phyloP scores from a whole-genome alignment of 1,284 basidiomycete species.

The Thecaphora frezii region DNA sequence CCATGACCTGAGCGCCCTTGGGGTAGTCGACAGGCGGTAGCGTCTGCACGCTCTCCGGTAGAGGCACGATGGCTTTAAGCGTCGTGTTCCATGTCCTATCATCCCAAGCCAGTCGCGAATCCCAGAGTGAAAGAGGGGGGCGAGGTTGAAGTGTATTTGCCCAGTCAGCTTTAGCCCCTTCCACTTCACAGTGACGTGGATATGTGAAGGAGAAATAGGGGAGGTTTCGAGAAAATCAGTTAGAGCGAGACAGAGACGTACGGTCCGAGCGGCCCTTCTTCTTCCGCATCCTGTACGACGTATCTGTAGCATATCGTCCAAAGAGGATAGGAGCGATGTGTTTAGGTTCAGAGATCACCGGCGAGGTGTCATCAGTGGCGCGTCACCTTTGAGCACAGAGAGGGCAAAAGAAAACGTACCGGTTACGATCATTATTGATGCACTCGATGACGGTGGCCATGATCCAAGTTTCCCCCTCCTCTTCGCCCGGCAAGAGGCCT shows the following conservation, averaged over 20 bases:
- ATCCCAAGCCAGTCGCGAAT: too few species aligned
- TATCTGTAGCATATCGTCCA: too few species aligned
- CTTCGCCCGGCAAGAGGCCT: constrained; percentile 4
- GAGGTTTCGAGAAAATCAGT: too few species aligned
- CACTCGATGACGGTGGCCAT: constrained; percentile 40
- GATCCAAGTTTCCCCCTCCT: constrained; percentile 49
- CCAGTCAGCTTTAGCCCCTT: neutral
- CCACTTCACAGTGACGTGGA: too few species aligned
- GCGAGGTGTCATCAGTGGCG: too few species aligned
- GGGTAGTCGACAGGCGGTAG: constrained; percentile 50
- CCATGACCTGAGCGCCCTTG: constrained; percentile 49
- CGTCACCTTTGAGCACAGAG: too few species aligned
- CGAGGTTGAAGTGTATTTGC: neutral
- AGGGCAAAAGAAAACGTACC: constrained; percentile 11
- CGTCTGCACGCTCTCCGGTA: constrained; percentile 45
- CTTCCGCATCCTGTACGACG: constrained; percentile 42
- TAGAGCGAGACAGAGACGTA: constrained; percentile 6
- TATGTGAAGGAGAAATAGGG: too few species aligned
- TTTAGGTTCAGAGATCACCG: too few species aligned
- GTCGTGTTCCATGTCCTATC: constrained; percentile 34
- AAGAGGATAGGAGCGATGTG: neutral
- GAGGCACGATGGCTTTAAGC: constrained; percentile 51
- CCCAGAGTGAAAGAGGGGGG: neutral
- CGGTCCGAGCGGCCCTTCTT: constrained; percentile 13
- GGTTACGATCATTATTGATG: constrained; percentile 41